phyloP scores from a whole-genome alignment of 148 eudicot species.

The Talinum fruticosum region DNA sequence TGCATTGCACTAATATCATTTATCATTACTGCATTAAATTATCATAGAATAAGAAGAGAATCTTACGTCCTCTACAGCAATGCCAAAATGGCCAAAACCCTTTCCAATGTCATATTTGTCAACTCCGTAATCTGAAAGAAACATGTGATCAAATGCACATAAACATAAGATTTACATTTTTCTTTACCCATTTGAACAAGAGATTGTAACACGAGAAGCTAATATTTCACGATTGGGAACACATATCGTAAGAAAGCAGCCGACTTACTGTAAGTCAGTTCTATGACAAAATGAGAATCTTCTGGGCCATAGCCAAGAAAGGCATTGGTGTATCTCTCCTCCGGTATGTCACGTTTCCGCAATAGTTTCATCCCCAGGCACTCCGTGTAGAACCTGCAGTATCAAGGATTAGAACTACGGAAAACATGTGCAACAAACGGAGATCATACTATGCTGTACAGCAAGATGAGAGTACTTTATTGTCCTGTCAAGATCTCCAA shows the following conservation, averaged over 20 bases:
- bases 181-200: neutral
- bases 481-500: slow-evolving; percentile 50
- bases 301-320: slow-evolving; percentile 53
- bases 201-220: neutral
- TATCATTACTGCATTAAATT: neutral
- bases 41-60: slow-evolving; percentile 3
- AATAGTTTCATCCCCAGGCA: slow-evolving; percentile 49
- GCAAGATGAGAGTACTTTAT: slow-evolving; percentile 33
- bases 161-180: neutral
- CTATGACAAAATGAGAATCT: slow-evolving; percentile 49
- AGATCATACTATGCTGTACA: slow-evolving; percentile 12
- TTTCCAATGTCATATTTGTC: slow-evolving; percentile 48
- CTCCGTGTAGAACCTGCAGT: slow-evolving; percentile 45
- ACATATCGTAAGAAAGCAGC: neutral
- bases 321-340: slow-evolving; percentile 47
- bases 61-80: slow-evolving; percentile 53
- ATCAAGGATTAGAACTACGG: slow-evolving; percentile 9
- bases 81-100: slow-evolving; percentile 55
- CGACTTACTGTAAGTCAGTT: slow-evolving; percentile 42
- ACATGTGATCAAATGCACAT: neutral
- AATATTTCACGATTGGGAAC: slow-evolving; percentile 1
- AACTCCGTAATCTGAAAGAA: slow-evolving; percentile 44
- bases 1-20: neutral
- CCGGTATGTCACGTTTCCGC: slow-evolving; percentile 46
- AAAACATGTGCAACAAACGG: neutral